These are phyloP conservation scores for Lagerstroemia fauriei DNA, from an alignment of 441 rosid species.

Conservation along the genomic window DNA sequence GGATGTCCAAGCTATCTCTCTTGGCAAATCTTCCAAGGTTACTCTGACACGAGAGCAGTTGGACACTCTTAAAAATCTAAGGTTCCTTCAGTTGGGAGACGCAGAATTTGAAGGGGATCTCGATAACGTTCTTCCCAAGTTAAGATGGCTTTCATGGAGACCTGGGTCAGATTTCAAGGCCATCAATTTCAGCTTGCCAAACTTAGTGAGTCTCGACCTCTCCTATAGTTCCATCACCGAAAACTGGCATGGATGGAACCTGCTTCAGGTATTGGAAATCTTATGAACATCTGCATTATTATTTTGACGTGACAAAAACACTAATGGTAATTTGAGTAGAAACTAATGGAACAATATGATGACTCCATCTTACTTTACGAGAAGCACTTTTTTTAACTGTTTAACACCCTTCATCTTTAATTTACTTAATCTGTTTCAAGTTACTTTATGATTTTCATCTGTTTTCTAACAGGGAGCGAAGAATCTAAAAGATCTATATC, in stretches of 20 bases:
- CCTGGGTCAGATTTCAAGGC: neutral
- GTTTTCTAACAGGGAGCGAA: neutral
- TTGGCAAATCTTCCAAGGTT: neutral
- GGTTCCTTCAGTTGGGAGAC: slow-evolving; percentile 8
- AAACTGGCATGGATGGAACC: slow-evolving; percentile 15
- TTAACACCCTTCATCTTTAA: neutral
- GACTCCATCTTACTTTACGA: too few relatives aligned
- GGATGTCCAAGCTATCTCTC: neutral
- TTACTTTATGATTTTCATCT: neutral
- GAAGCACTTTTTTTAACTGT: too few relatives aligned
- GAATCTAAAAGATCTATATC: neutral
- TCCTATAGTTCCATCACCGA: neutral
- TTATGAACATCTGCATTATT: neutral
- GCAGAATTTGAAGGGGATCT: neutral
- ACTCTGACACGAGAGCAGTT: neutral
- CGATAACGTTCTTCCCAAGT: neutral
- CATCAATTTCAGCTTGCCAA: neutral
- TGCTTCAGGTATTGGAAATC: neutral
- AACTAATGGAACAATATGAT: too few relatives aligned
- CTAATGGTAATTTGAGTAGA: too few relatives aligned
- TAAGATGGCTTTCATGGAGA: slow-evolving; percentile 6
- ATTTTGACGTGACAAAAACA: neutral
- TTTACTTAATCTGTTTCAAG: neutral
- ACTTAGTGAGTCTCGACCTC: slow-evolving; percentile 9
- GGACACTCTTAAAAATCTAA: neutral